phyloP scores from a whole-genome alignment of 495 filamentous ascomycete species.

The Durotheca rogersii region DNA sequence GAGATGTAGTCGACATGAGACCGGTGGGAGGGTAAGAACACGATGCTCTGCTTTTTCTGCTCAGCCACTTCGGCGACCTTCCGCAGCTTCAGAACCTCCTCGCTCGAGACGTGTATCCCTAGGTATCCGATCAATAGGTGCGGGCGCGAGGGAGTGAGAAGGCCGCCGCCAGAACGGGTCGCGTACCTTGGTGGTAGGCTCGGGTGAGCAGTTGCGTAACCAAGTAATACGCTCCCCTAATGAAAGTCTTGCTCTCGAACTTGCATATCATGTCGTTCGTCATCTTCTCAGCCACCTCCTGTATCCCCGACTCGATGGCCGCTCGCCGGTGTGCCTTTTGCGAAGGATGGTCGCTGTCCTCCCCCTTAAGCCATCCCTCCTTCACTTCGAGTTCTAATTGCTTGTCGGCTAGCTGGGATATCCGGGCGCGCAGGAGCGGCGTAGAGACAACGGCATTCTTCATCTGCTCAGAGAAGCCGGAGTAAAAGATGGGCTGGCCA shows the following conservation, averaged over 20 bases:
- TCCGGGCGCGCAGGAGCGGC: conserved; percentile 68
- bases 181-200: conserved; percentile 83
- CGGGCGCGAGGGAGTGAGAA: neutral
- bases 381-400: conserved; percentile 72
- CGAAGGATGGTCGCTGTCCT: conserved; percentile 54
- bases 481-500: conserved; percentile 90
- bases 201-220: conserved; percentile 83
- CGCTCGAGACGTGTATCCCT: conserved; percentile 88
- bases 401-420: conserved; percentile 72
- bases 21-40: conserved; percentile 92
- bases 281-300: conserved; percentile 78
- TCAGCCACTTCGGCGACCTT: conserved; percentile 79
- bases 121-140: conserved; percentile 7
- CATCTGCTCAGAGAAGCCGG: conserved; percentile 89
- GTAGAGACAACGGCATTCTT: conserved; percentile 72
- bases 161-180: neutral
- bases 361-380: conserved; percentile 64
- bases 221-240: conserved; percentile 87
- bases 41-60: conserved; percentile 87
- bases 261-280: conserved; percentile 98
- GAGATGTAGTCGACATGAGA: conserved; percentile 96
- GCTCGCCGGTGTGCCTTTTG: conserved; percentile 64
- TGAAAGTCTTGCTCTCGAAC: conserved; percentile 93
- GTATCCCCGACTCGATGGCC: conserved; percentile 53
- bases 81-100: conserved; percentile 82